A percentile compares a stretch with the other conserved stretches of the same genome.
phyloP scores from a whole-genome alignment of 2,329 filamentous ascomycete species.

The Fusarium zealandicum region DNA sequence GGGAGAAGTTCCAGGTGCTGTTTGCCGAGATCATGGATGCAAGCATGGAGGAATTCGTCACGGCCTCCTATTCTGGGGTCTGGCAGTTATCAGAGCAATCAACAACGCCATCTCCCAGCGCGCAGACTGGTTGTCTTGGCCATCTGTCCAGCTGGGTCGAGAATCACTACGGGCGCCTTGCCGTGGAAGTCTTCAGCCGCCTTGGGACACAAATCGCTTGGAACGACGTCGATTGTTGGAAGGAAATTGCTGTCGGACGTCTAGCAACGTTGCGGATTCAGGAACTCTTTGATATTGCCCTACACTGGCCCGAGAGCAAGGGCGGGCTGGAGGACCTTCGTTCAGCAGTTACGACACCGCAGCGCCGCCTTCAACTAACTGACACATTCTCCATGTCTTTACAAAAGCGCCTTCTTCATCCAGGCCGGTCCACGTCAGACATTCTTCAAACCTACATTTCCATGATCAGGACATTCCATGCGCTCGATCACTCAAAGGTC shows the following conservation, averaged over 20 bases:
- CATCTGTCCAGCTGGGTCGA: constrained; percentile 73
- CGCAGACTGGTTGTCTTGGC: constrained; percentile 62
- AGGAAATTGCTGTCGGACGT: constrained; percentile 71
- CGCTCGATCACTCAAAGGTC: constrained; percentile 79
- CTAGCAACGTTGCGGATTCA: constrained; percentile 73
- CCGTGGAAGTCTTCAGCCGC: constrained; percentile 65
- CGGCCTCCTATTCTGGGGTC: constrained; percentile 66
- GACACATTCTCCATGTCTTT: constrained; percentile 72
- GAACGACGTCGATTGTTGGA: constrained; percentile 71
- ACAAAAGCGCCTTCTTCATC: constrained; percentile 72
- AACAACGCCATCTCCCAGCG: constrained; percentile 24
- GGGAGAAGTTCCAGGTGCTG: constrained; percentile 72
- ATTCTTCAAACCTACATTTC: constrained; percentile 80
- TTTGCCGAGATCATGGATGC: constrained; percentile 75
- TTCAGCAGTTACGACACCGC: constrained; percentile 71
- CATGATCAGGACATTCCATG: constrained; percentile 79
- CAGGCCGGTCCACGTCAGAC: constrained; percentile 76
- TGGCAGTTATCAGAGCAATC: constrained; percentile 54
- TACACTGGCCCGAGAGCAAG: constrained; percentile 74
- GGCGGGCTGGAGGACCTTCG: constrained; percentile 78
- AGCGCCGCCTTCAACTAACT: constrained; percentile 73
- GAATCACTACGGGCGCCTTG: constrained; percentile 69
- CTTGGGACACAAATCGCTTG: constrained; percentile 57
- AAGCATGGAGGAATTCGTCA: constrained; percentile 69
- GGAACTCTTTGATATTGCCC: constrained; percentile 81